Conservation (phyloP, 495 filamentous ascomycete species). For the Hypoxylon cercidicola region DNA sequence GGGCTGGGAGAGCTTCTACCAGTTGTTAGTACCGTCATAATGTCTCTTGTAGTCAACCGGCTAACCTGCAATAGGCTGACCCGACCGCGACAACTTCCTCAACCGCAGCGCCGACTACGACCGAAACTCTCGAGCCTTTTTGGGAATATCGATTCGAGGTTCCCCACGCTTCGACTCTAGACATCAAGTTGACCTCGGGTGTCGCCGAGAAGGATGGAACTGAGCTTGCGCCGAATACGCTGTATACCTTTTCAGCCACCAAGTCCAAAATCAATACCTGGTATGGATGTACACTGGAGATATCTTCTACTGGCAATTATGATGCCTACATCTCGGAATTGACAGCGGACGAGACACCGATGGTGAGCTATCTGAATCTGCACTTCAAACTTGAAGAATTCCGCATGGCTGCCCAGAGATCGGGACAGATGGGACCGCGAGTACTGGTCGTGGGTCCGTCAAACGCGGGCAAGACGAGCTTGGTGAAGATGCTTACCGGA, state of each 20-base stretch:
- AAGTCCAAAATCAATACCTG: slow-evolving; percentile 92
- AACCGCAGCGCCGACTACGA: slow-evolving; percentile 36
- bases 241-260: slow-evolving; percentile 83
- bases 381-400: slow-evolving; percentile 84
- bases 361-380: slow-evolving; percentile 83
- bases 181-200: slow-evolving; percentile 71
- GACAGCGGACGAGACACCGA: slow-evolving; percentile 84
- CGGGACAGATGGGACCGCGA: slow-evolving; percentile 70
- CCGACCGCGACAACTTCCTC: slow-evolving; percentile 39
- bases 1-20: slow-evolving; percentile 61
- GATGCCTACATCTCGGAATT: slow-evolving; percentile 71
- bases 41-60: slow-evolving; percentile 1
- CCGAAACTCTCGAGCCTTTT: slow-evolving; percentile 54
- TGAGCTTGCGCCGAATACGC: slow-evolving; percentile 82
- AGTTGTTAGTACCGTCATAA: slow-evolving; percentile 45
- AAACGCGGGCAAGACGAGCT: slow-evolving; percentile 84
- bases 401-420: slow-evolving; percentile 63
- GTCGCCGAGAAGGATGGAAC: slow-evolving; percentile 96
- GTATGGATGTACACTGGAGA: slow-evolving; percentile 86
- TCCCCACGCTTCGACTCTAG: slow-evolving; percentile 69
- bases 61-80: slow-evolving; percentile 37
- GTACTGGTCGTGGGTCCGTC: slow-evolving; percentile 87
- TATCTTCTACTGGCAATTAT: slow-evolving; percentile 65
- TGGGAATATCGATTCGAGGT: slow-evolving; percentile 96
- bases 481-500: slow-evolving; percentile 81